These are phyloP conservation scores for Hanseniaspora occidentalis DNA, from an alignment of 805 yeast species.

Conservation along the genomic window DNA sequence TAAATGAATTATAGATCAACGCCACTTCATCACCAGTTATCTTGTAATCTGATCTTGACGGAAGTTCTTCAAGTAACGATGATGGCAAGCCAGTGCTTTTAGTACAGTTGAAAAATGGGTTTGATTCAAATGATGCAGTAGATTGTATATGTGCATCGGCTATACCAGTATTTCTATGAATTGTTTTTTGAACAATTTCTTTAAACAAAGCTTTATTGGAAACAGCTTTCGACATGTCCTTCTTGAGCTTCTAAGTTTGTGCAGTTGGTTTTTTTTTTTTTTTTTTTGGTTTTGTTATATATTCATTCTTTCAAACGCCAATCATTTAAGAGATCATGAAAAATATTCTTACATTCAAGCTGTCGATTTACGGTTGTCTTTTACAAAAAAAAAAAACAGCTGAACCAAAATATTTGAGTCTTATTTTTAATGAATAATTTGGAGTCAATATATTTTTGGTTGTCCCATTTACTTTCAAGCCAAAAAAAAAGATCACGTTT, in stretches of 20 bases:
- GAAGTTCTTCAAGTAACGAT: neutral
- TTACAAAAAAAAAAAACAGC: no score
- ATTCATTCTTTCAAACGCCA: no score
- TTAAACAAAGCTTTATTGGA: neutral
- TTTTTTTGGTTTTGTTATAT: no score
- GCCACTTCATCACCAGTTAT: conserved; percentile 4
- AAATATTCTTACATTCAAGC: no score
- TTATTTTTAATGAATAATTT: no score
- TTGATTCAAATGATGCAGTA: neutral
- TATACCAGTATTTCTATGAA: neutral
- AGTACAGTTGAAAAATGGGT: neutral
- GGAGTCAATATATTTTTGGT: no score
- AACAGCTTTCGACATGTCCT: neutral
- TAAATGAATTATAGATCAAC: conserved; percentile 14
- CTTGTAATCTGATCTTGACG: neutral
- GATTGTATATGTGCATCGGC: neutral
- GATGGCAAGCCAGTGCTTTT: neutral
- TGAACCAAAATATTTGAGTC: no score
- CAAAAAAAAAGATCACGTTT: no score
- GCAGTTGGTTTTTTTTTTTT: neutral
- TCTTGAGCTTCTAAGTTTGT: neutral
- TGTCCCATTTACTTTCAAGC: no score
- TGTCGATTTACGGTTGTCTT: no score
- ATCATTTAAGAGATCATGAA: no score
- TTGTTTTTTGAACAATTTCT: neutral